phyloP scores from a whole-genome alignment of 1,284 basidiomycete species.

The Boletus semigastroideus region DNA sequence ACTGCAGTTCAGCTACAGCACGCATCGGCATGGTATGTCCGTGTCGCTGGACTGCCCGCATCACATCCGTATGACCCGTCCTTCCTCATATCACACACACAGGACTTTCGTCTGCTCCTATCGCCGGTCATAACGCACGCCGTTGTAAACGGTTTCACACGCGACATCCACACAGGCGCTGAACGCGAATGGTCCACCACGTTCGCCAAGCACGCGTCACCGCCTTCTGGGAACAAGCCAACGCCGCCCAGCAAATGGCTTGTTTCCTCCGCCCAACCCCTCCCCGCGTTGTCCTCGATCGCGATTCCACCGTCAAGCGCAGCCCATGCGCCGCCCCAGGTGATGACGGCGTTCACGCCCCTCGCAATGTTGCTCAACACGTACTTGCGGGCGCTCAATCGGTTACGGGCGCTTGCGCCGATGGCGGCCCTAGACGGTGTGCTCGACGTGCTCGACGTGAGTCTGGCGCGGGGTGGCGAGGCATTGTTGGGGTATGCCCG shows the following conservation, averaged over 20 bases:
- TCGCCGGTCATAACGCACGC: slow-evolving; percentile 35
- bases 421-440: slow-evolving; percentile 48
- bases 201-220: slow-evolving; percentile 19
- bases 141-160: slow-evolving; percentile 29
- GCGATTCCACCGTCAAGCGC: slow-evolving; percentile 32
- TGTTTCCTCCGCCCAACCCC: slow-evolving; percentile 37
- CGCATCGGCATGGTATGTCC: slow-evolving; percentile 69
- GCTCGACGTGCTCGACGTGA: slow-evolving; percentile 46
- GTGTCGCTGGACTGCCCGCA: slow-evolving; percentile 6
- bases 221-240: slow-evolving; percentile 2
- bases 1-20: slow-evolving; percentile 88
- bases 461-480: slow-evolving; percentile 47
- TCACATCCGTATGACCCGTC: neutral
- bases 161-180: slow-evolving; percentile 27
- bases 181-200: slow-evolving; percentile 29
- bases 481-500: slow-evolving; percentile 37
- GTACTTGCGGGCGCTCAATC: slow-evolving; percentile 74
- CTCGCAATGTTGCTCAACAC: slow-evolving; percentile 78
- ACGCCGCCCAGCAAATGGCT: slow-evolving; percentile 52
- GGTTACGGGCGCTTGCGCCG: slow-evolving; percentile 80
- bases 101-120: slow-evolving; percentile 32
- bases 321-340: slow-evolving; percentile 61
- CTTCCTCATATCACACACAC: neutral
- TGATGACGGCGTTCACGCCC: slow-evolving; percentile 74
- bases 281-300: slow-evolving; percentile 29